Conservation (phyloP, 1,284 basidiomycete species). For the Austroboletus olivaceoglutinosus region DNA sequence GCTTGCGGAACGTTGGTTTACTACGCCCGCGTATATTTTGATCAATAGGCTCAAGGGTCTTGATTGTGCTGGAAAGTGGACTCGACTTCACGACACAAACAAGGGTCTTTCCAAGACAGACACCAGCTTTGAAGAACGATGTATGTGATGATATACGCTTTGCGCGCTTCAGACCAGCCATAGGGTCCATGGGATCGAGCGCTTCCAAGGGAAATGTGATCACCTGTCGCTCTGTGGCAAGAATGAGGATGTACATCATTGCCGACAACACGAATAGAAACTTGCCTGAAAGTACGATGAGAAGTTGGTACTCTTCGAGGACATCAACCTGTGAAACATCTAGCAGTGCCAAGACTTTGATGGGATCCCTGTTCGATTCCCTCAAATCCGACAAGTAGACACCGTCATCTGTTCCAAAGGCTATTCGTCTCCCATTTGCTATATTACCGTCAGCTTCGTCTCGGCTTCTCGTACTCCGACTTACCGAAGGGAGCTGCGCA, state of each 20-base stretch:
- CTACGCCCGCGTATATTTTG: conserved; percentile 78
- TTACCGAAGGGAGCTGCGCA: conserved; percentile 94
- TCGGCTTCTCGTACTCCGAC: conserved; percentile 35
- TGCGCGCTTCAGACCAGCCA: conserved; percentile 88
- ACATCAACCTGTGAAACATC: conserved; percentile 97
- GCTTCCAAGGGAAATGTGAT: conserved; percentile 96
- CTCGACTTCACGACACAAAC: conserved; percentile 98
- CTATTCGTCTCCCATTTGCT: conserved; percentile 86
- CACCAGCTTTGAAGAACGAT: conserved; percentile 96
- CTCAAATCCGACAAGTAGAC: conserved; percentile 91
- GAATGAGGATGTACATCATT: conserved; percentile 1
- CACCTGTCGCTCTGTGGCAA: conserved; percentile 78
- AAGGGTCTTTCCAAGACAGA: conserved; percentile 90
- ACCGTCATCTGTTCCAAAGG: conserved; percentile 96
- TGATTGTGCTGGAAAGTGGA: conserved; percentile 95
- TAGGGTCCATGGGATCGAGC: conserved; percentile 87
- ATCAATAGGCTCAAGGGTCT: conserved; percentile 95
- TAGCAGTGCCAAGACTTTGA: conserved; percentile 85
- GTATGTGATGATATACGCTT: conserved; percentile 97
- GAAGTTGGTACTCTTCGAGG: conserved; percentile 92
- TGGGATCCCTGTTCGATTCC: conserved; percentile 75
- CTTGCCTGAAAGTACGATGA: conserved; percentile 92
- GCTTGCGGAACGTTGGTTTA: conserved; percentile 93
- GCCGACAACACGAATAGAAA: conserved; percentile 6
- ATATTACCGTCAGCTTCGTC: conserved; percentile 12